These are phyloP conservation scores for Citropsis articulata DNA, from an alignment of 345 rosid species.

Conservation along the genomic window DNA sequence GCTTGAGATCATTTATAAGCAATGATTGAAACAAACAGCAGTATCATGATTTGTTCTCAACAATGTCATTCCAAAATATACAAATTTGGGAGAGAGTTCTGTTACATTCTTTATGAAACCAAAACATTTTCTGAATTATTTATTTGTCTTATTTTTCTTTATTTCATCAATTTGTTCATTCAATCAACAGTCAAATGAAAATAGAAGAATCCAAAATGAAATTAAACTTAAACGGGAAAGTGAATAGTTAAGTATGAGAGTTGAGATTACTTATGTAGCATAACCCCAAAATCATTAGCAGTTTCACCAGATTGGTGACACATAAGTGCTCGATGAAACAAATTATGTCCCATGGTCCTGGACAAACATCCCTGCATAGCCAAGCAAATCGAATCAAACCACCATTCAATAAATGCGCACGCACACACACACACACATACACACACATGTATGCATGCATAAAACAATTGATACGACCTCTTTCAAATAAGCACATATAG, in stretches of 20 bases:
- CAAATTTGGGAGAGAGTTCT: too few relatives aligned
- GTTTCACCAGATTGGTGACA: slow-evolving; percentile 53
- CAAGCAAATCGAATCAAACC: background rate
- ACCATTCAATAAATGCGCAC: background rate
- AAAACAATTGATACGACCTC: background rate
- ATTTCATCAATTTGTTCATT: background rate
- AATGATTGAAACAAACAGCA: background rate
- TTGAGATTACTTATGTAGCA: slow-evolving; percentile 52
- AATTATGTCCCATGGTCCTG: slow-evolving; percentile 65
- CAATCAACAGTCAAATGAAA: background rate
- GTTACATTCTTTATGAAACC: too few relatives aligned
- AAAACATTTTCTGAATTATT: too few relatives aligned
- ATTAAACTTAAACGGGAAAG: background rate
- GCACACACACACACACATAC: too few relatives aligned
- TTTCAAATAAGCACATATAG: background rate
- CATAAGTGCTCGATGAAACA: slow-evolving; percentile 83
- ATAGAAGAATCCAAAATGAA: too few relatives aligned
- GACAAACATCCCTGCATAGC: slow-evolving; percentile 54
- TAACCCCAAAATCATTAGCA: slow-evolving; percentile 52
- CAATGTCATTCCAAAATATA: background rate
- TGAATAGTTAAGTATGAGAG: background rate
- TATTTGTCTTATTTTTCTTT: too few relatives aligned
- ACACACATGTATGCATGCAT: too few relatives aligned
- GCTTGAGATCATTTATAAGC: background rate
- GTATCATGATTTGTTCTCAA: background rate